A percentile compares a stretch with the other conserved stretches of the same genome.
phyloP scores from a whole-genome alignment of 2,329 filamentous ascomycete species.

The Cryphonectria parasitica region DNA sequence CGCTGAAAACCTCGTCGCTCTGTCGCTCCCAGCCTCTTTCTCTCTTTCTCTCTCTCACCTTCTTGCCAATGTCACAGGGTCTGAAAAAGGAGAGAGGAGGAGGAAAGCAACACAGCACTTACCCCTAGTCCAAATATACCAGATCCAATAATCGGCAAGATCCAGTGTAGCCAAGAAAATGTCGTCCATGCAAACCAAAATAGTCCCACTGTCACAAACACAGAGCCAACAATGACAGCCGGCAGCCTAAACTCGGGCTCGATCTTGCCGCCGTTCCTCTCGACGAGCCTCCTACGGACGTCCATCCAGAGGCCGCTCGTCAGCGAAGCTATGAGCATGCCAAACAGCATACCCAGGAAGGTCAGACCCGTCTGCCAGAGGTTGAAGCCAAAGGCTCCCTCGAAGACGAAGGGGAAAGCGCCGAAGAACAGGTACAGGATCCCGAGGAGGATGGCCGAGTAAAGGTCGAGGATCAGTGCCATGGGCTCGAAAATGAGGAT shows the following conservation, averaged over 20 bases:
- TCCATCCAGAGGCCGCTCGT: conserved; percentile 69
- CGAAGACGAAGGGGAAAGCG: conserved; percentile 81
- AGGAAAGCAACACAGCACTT: conserved; percentile 41
- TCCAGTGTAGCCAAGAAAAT: conserved; percentile 74
- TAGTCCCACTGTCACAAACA: conserved; percentile 78
- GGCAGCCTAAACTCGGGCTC: conserved; percentile 89
- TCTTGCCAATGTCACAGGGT: not conserved
- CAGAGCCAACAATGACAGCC: conserved; percentile 72
- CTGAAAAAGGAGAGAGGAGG: not conserved
- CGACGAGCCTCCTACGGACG: conserved; percentile 62
- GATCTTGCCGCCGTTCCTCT: conserved; percentile 58
- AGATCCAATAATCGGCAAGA: conserved; percentile 74
- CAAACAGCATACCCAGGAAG: conserved; percentile 73
- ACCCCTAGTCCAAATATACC: conserved; percentile 71
- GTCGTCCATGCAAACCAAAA: conserved; percentile 92
- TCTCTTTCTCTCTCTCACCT: no score
- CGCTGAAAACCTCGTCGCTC: not conserved
- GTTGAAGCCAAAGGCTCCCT: conserved; percentile 73
- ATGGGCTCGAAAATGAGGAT: conserved; percentile 83
- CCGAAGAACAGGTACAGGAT: conserved; percentile 92
- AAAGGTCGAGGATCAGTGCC: conserved; percentile 79
- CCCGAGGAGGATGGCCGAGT: conserved; percentile 83
- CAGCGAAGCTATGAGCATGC: conserved; percentile 66
- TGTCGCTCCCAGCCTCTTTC: not conserved
- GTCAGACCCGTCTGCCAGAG: conserved; percentile 79